Base-by-base conservation (phyloP, 2,329 filamentous ascomycete species). In the Shiraia sp. region DNA sequence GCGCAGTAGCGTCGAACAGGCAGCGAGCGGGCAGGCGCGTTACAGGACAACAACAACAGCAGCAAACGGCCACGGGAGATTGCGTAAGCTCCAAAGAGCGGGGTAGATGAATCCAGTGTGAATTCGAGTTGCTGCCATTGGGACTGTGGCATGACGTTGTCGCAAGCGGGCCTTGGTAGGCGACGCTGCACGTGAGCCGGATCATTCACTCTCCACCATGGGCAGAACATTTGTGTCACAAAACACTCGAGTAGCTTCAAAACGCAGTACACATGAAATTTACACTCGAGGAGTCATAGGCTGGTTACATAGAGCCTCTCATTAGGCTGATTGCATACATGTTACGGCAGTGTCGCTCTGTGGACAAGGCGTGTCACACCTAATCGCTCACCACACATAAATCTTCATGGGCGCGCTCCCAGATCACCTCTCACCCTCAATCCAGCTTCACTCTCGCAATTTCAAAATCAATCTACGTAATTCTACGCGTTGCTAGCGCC, bases 101-200 rank as follows among this genome's bases (percentile, higher is more conserved):
- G 19, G 17, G 25, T 12, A 37, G 24, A n/a, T 19, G 27, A 22
- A n/a, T n/a, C n/a, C n/a, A n/a, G n/a, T n/a, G n/a, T n/a, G n/a
- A n/a, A n/a, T n/a, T n/a, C n/a, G n/a, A n/a, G n/a, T n/a, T n/a
- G n/a, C n/a, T n/a, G n/a, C n/a, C n/a, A n/a, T n/a, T n/a, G n/a
- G n/a, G n/a, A n/a, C n/a, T n/a, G n/a, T 22, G 16, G 23, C 31
- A 40, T 25, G 37, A 15, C 16, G 29, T 10, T 2, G 14, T 23
- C 15, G 26, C 4, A 22, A 14, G n/a, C n/a, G n/a, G n/a, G n/a
- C n/a, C n/a, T n/a, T n/a, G n/a, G n/a, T n/a, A n/a, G n/a, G n/a
- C n/a, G n/a, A n/a, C n/a, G n/a, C 7, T 31, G 33, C 55, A 57
- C 41, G 48, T 53, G 53, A 50, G 35, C 12, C 13, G n/a, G n/a